A percentile compares a stretch with the other conserved stretches of the same genome.
Conservation (phyloP, 805 yeast species). For the Teunomyces stri region DNA sequence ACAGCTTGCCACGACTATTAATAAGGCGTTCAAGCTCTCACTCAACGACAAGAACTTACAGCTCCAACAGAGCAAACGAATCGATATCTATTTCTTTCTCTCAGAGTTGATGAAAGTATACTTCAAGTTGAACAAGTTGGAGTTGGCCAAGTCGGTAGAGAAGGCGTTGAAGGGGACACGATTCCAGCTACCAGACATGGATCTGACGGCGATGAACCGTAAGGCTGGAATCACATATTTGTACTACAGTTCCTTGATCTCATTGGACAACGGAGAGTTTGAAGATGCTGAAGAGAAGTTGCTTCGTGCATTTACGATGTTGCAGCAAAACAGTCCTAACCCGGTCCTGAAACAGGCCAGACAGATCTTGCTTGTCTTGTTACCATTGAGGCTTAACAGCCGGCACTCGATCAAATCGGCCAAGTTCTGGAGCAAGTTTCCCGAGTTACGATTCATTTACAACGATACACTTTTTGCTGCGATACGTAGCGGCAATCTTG, state of each 20-base stretch:
- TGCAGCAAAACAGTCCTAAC: slow-evolving; percentile 19
- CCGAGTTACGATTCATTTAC: slow-evolving; percentile 43
- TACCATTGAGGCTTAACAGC: slow-evolving; percentile 61
- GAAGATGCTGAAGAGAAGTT: slow-evolving; percentile 50
- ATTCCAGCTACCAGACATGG: slow-evolving; percentile 50
- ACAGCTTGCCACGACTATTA: slow-evolving; percentile 60
- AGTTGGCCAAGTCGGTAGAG: slow-evolving; percentile 71
- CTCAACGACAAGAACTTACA: slow-evolving; percentile 73
- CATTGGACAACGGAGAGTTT: slow-evolving; percentile 64
- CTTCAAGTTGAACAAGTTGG: slow-evolving; percentile 61
- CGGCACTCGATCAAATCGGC: slow-evolving; percentile 43
- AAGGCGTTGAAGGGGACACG: slow-evolving; percentile 61
- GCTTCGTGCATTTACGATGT: slow-evolving; percentile 44
- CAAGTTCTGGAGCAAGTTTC: slow-evolving; percentile 38
- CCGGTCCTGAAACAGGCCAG: slow-evolving; percentile 30
- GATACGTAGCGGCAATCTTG: slow-evolving; percentile 54
- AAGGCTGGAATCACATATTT: slow-evolving; percentile 58
- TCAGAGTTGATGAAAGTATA: slow-evolving; percentile 69
- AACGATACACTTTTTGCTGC: slow-evolving; percentile 46
- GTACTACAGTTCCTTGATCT: slow-evolving; percentile 67
- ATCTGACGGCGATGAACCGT: slow-evolving; percentile 36
- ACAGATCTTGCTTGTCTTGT: slow-evolving; percentile 53
- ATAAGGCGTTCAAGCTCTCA: slow-evolving; percentile 72
- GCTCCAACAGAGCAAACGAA: slow-evolving; percentile 47
- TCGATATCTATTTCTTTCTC: slow-evolving; percentile 68